phyloP scores from a whole-genome alignment of 345 rosid species.

The Fremontodendron californicum region DNA sequence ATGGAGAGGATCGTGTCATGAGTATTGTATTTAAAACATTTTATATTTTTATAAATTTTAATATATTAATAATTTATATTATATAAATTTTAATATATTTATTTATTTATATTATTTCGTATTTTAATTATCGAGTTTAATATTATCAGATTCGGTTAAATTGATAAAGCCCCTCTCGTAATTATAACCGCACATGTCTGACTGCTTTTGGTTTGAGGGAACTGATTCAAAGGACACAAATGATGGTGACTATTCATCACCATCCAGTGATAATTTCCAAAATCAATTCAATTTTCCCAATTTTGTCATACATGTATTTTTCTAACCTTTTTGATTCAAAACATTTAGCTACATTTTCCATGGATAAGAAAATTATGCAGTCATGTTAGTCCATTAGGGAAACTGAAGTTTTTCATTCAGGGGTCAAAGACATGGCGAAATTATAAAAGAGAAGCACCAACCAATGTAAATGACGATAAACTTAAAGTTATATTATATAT shows the following conservation, averaged over 20 bases:
- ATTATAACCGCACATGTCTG: constrained; percentile 53
- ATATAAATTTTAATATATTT: too few relatives aligned
- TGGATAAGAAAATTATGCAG: neutral
- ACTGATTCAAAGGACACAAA: constrained; percentile 63
- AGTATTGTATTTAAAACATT: too few relatives aligned
- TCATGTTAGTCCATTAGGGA: constrained; percentile 26
- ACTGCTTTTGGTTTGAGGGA: constrained; percentile 47
- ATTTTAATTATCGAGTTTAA: too few relatives aligned
- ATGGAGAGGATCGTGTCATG: too few relatives aligned
- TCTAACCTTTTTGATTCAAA: neutral
- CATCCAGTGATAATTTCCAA: constrained; percentile 48
- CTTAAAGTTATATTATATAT: too few relatives aligned
- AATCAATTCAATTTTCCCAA: constrained; percentile 3
- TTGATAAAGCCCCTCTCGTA: constrained; percentile 70
- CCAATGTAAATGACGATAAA: too few relatives aligned
- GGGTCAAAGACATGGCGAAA: neutral
- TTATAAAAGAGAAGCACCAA: neutral
- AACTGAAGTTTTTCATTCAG: constrained; percentile 1
- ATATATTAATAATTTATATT: too few relatives aligned
- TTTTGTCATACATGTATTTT: neutral
- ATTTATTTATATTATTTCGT: too few relatives aligned
- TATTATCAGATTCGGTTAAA: too few relatives aligned
- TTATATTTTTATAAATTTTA: too few relatives aligned
- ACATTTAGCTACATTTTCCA: neutral
- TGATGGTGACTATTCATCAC: constrained; percentile 66